These are phyloP conservation scores for Fusarium domesticum DNA, from an alignment of 2,329 filamentous ascomycete genomes.

Conservation along the genomic window DNA sequence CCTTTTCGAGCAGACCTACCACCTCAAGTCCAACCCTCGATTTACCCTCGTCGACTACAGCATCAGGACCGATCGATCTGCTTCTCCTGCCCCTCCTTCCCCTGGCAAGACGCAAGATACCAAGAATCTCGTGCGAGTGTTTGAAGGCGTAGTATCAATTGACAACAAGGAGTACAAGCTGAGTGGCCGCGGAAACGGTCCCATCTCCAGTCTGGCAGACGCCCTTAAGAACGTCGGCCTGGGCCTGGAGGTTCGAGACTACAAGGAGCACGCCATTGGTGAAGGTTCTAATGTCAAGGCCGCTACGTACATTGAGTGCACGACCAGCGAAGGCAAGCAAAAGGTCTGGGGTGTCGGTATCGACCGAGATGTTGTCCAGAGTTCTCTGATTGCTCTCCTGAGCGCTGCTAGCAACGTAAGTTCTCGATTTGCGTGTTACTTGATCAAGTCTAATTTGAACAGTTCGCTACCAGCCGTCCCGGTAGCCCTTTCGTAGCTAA, in stretches of 20 bases:
- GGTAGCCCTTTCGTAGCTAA: constrained; percentile 61
- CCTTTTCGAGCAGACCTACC: constrained; percentile 88
- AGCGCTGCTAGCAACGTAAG: constrained; percentile 83
- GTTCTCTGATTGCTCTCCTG: constrained; percentile 79
- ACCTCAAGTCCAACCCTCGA: constrained; percentile 75
- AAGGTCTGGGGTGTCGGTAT: constrained; percentile 12
- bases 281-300: constrained; percentile 77
- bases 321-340: constrained; percentile 60
- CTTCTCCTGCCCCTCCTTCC: constrained; percentile 65
- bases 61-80: constrained; percentile 79
- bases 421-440: constrained; percentile 22
- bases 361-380: constrained; percentile 65
- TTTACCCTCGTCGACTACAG: constrained; percentile 90
- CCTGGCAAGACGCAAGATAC: constrained; percentile 72
- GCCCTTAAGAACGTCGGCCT: constrained; percentile 77
- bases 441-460: constrained; percentile 10
- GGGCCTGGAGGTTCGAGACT: constrained; percentile 86
- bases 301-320: constrained; percentile 94
- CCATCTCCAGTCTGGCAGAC: constrained; percentile 82
- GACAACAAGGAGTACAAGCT: constrained; percentile 78
- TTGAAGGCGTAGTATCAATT: constrained; percentile 79
- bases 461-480: constrained; percentile 72
- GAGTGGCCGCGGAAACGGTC: constrained; percentile 79
- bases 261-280: constrained; percentile 94
- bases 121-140: constrained; percentile 74